Percentiles rank a stretch among this genome's conserved stretches.
Conservation (phyloP, 805 yeast genomes). For the Candida xiaguanensis region DNA sequence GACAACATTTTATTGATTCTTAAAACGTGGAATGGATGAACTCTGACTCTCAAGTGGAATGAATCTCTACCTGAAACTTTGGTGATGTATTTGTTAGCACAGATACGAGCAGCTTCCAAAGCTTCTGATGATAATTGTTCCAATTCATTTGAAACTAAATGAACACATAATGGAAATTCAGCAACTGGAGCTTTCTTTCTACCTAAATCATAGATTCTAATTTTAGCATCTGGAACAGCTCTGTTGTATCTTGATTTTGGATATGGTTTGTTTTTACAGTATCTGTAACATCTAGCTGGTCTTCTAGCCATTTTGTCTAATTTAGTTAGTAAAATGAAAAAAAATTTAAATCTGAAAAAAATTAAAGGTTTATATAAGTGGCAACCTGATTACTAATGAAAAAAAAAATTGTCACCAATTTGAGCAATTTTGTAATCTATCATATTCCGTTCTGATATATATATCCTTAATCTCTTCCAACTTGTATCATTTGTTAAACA, state of each 20-base stretch:
- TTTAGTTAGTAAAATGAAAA: constrained; percentile 3
- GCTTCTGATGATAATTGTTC: constrained; percentile 99
- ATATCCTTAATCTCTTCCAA: too few species aligned
- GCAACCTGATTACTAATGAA: neutral
- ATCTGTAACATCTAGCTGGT: constrained; percentile 99
- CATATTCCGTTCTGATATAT: too few species aligned
- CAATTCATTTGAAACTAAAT: constrained; percentile 97
- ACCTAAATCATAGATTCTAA: constrained; percentile 98
- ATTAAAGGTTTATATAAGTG: neutral
- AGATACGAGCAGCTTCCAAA: constrained; percentile 99
- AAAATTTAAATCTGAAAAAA: neutral
- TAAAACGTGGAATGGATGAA: constrained; percentile 99
- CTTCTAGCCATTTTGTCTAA: constrained; percentile 95
- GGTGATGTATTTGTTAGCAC: constrained; percentile 99
- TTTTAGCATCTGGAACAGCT: constrained; percentile 99
- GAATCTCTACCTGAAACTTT: constrained; percentile 97
- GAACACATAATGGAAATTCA: constrained; percentile 99
- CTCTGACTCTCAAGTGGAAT: constrained; percentile 99
- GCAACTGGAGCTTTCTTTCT: constrained; percentile 99
- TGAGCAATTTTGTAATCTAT: too few species aligned
- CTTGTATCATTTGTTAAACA: too few species aligned
- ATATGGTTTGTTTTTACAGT: constrained; percentile 99
- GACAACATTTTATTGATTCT: constrained; percentile 99
- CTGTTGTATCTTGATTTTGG: constrained; percentile 99
- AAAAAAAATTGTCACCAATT: too few species aligned